A percentile compares a stretch with the other conserved stretches of the same genome.
Conservation (phyloP, 768 basidiomycete species). For the Dioszegia hungarica region DNA sequence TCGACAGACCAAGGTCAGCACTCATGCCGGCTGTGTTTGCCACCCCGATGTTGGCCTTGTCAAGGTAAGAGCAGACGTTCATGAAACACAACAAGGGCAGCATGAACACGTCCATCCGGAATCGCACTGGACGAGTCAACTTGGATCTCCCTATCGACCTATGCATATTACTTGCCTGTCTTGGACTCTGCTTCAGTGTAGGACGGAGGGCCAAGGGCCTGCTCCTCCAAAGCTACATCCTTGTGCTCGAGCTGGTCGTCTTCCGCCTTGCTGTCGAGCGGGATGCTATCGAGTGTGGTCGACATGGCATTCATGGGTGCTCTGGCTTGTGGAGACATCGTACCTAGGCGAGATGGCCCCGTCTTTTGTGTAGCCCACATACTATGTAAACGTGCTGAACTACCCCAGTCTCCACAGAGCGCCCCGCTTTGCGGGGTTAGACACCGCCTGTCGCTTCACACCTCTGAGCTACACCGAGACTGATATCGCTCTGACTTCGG, state of each 20-base stretch:
- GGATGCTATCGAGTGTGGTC: too few species aligned
- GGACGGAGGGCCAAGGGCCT: not conserved
- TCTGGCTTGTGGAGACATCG: too few species aligned
- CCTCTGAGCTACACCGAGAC: too few species aligned
- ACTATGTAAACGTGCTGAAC: too few species aligned
- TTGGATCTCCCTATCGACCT: not conserved
- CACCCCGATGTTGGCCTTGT: slow-evolving; percentile 23
- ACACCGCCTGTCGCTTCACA: too few species aligned
- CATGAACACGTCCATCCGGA: slow-evolving; percentile 21
- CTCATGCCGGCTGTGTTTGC: slow-evolving; percentile 16
- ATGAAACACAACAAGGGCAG: slow-evolving; percentile 18
- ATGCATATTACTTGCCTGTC: not conserved
- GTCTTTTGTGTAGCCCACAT: too few species aligned
- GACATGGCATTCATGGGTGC: too few species aligned
- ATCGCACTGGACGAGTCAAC: slow-evolving; percentile 5
- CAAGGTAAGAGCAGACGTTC: slow-evolving; percentile 20
- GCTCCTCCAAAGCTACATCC: not conserved
- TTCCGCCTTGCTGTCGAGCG: not conserved
- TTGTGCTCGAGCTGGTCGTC: not conserved
- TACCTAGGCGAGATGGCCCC: too few species aligned
- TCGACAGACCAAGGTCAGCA: slow-evolving; percentile 12
- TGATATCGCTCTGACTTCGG: too few species aligned
- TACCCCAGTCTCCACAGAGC: too few species aligned
- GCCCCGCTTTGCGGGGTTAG: too few species aligned
- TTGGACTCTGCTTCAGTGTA: slow-evolving; percentile 11